Evolutionary conservation across 441 rosid species (phyloP).

Genomic region (Pelargonium fulgidum): DNA sequence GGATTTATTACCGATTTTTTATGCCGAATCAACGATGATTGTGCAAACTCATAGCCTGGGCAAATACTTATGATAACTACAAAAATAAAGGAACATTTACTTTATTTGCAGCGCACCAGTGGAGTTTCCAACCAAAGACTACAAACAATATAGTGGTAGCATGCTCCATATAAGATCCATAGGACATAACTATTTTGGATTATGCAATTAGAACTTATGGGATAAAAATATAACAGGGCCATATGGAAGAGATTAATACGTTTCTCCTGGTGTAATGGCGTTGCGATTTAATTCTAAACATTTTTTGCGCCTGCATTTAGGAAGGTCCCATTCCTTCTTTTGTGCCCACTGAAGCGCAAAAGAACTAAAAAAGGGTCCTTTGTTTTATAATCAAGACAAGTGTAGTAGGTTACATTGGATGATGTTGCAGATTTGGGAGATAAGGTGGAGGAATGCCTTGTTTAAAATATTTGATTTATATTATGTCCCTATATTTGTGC

Average conservation of each 20-base stretch:
- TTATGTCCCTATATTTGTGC: background rate
- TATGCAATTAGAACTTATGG: background rate
- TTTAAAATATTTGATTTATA: background rate
- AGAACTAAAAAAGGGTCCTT: background rate
- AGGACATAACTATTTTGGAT: background rate
- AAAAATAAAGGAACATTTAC: background rate
- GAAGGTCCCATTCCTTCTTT: background rate
- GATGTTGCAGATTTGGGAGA: conserved; percentile 5
- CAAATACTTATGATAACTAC: background rate
- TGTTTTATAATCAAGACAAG: background rate
- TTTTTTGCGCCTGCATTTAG: background rate
- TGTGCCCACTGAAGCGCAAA: background rate
- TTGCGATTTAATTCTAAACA: background rate
- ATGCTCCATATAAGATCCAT: background rate
- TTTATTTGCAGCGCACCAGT: conserved; percentile 8
- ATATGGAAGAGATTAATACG: background rate
- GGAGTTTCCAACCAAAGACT: conserved; percentile 12
- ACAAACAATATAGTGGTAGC: background rate
- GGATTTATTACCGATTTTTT: too few relatives aligned
- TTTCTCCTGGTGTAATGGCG: background rate
- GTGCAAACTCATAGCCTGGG: background rate
- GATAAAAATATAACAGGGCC: background rate
- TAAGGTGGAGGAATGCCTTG: conserved; percentile 1
- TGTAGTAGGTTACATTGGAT: background rate
- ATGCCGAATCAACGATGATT: too few relatives aligned